Evolutionary conservation across 2,329 filamentous ascomycete genomes (phyloP).

Genomic region (Chaetothyriales sp.): DNA sequence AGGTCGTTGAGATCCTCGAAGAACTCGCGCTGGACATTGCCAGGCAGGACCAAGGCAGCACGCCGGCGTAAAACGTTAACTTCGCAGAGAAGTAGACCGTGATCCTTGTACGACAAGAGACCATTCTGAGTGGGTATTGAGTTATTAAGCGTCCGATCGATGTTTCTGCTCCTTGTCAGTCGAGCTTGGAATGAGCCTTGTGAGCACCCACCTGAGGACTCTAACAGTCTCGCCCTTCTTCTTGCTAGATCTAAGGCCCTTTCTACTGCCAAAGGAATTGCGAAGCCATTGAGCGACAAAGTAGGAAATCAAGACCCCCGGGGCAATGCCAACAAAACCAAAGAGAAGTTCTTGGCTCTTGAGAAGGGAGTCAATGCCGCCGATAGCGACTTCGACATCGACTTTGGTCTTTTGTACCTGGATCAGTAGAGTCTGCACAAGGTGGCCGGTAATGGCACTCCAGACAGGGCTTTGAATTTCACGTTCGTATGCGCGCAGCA

Average conservation of each 20-base stretch:
- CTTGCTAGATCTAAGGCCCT: conserved; percentile 50
- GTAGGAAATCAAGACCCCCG: conserved; percentile 76
- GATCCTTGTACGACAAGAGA: conserved; percentile 78
- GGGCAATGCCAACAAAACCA: conserved; percentile 83
- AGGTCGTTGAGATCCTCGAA: conserved; percentile 77
- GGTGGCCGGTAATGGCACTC: conserved; percentile 71
- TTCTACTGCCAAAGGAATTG: conserved; percentile 55
- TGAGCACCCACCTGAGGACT: conserved; percentile 48
- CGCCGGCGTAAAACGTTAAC: conserved; percentile 67
- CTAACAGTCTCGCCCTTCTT: conserved; percentile 59
- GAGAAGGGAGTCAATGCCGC: conserved; percentile 82
- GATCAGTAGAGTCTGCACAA: conserved; percentile 80
- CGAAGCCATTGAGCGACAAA: conserved; percentile 60
- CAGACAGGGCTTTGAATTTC: conserved; percentile 70
- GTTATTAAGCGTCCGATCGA: conserved; percentile 64
- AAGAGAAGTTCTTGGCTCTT: conserved; percentile 97
- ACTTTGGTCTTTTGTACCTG: conserved; percentile 99
- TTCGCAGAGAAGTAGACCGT: conserved; percentile 80
- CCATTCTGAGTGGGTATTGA: conserved; percentile 58
- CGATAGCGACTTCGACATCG: conserved; percentile 89
- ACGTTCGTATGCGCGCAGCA: conserved; percentile 80
- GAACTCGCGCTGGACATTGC: conserved; percentile 68
- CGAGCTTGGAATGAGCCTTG: background rate
- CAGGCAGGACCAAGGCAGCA: conserved; percentile 54
- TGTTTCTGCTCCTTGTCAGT: conserved; percentile 41